phyloP scores from a whole-genome alignment of 768 basidiomycete genomes.

The Boletales sp. region DNA sequence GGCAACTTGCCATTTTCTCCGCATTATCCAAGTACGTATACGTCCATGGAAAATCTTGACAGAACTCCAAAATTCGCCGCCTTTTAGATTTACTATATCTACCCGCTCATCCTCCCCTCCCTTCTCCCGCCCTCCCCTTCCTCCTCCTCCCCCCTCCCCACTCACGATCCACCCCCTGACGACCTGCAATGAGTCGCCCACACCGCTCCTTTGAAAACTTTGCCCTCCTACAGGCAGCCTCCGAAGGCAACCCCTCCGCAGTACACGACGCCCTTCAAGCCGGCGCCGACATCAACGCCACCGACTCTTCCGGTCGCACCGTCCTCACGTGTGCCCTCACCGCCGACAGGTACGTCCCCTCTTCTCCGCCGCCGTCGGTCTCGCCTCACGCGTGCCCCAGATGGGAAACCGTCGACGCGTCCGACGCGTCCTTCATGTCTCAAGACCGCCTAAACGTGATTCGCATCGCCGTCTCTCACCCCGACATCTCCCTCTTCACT shows the following conservation, averaged over 20 bases:
- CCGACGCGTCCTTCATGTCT: slow-evolving; percentile 65
- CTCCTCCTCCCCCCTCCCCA: background rate
- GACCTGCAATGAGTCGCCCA: slow-evolving; percentile 35
- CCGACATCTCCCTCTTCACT: slow-evolving; percentile 61
- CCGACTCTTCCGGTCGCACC: slow-evolving; percentile 58
- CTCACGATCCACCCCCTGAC: slow-evolving; percentile 28
- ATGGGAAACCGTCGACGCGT: slow-evolving; percentile 68
- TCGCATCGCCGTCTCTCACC: slow-evolving; percentile 50
- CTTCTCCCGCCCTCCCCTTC: slow-evolving; percentile 1
- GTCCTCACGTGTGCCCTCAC: slow-evolving; percentile 67
- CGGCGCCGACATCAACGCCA: slow-evolving; percentile 67
- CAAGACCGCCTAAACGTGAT: slow-evolving; percentile 55
- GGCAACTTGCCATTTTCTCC: slow-evolving; percentile 9
- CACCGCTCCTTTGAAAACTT: slow-evolving; percentile 39
- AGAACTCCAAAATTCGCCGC: slow-evolving; percentile 4
- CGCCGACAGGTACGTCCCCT: slow-evolving; percentile 58
- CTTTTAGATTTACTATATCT: slow-evolving; percentile 14
- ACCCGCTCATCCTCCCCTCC: slow-evolving; percentile 6
- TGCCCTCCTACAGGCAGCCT: slow-evolving; percentile 52
- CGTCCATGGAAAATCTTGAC: slow-evolving; percentile 20
- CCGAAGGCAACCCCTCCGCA: slow-evolving; percentile 51
- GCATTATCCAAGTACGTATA: slow-evolving; percentile 30
- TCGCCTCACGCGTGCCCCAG: slow-evolving; percentile 33
- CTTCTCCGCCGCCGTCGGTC: background rate
- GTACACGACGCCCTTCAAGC: slow-evolving; percentile 50